Base-by-base conservation (phyloP, 768 basidiomycete genomes). In the Macrolepiota dolichaula region DNA sequence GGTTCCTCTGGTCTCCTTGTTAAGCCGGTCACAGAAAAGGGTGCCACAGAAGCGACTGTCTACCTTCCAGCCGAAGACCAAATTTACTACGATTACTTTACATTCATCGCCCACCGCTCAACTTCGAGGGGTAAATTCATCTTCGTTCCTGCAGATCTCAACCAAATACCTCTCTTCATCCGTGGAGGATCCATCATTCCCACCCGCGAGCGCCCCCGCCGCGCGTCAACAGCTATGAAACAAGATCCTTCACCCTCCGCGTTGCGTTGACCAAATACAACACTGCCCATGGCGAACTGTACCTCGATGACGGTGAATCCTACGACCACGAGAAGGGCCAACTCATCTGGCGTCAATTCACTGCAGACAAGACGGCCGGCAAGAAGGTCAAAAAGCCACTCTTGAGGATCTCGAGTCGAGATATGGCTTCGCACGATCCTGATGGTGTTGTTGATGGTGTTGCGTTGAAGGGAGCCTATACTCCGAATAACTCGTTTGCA, bases 61-160 rank as follows among this genome's bases (percentile, higher is more conserved):
- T 98, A 98, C 72, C 81, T 99, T 38, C 59, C 59, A 7, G 81
- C 92, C 1, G 97, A 97, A 69, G 85, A 93, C 58, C 87, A 93
- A 78, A 87, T 94, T 6, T 98, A 97, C 79, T 99, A 98, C 69
- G 87, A 98, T 76, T 98, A 98, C 76, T 91, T 94, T 79, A 84
- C 83, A 37, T 74, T 85, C 68, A 70, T 80, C 17, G 77, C 86
- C 44, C 87, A 94, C 75, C 87, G 82, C 38, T 89, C 91, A 4
- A 69, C 85, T 1, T 71, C 84, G 2, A 79, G 84, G 51, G 88
- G 91, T 62, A 87, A 85, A 62, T 70, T 78, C 52, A 76, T 97
- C 69, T 90, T 85, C 1, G 83, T 97, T n/a, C 77, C 88, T 0
- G 89, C 94, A 0, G 92, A 85, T 0, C 80, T 98, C 12, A 77